Evolutionary conservation across 805 yeast species (phyloP), one percentile per base, ranked within the genome.

Genomic region (Cyberlindnera subsufficiens): DNA sequence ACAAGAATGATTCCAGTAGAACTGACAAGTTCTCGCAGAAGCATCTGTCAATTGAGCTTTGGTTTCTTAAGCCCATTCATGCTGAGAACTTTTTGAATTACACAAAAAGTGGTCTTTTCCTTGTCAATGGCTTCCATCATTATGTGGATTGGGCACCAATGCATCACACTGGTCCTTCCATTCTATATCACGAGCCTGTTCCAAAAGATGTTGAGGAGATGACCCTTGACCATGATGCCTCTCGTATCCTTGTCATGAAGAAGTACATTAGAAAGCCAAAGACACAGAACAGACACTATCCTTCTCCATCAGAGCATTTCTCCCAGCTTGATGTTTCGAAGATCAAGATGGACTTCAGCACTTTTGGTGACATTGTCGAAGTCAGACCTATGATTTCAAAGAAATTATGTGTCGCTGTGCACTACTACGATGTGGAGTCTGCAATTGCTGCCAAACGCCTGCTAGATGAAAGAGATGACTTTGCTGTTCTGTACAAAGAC

Each of bases 301-400:
- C 80, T 1, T 67, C 69, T 18, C 71, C 81, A 3, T 52, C 54
- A 14, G 48, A 60, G 4, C 69, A 71, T 46, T 71, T 69, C 30
- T 67, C 72, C 0, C 70, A 66, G 4, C 66, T 84, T 39, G 68
- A 77, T 42, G 50, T 78, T 4, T 62, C 58, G 3, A 69, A 64
- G 14, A 60, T 81, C 3, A 62, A 58, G 32, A 43, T 54, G 22
- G 87, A 82, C 52, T 80, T 86, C 50, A 59, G 56, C 6, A 53
- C 51, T 17, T 82, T 70, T 61, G 95, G 93, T 0, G 67, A 68
- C 3, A 69, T 86, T 3, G 61, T 80, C 13, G 87, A 82, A 32
- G 62, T 83, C 3, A 62, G 75, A 1, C 85, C 93, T 3, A 74
- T 83, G n/a, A 68, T 85, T 5, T 82, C 89, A 2, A 67, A 80